A percentile compares a stretch with the other conserved stretches of the same genome.
phyloP scores from a whole-genome alignment of 202 grass and related monocot genomes.

The Carex arenaria region DNA sequence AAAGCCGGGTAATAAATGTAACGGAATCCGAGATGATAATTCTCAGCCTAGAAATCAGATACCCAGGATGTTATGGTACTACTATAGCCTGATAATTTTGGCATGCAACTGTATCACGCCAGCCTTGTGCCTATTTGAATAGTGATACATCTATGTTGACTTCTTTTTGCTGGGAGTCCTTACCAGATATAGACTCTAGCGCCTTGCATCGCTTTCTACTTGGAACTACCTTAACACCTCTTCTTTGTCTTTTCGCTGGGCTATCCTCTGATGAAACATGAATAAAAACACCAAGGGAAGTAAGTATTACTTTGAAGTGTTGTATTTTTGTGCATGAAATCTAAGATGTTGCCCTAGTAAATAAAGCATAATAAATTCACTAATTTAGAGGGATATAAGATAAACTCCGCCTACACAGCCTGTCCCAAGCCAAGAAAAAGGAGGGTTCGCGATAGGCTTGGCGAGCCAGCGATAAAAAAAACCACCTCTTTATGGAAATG shows the following conservation, averaged over 20 bases:
- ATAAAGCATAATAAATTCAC: not conserved
- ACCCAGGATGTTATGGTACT: not conserved
- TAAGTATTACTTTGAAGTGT: not conserved
- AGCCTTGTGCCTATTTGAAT: not conserved
- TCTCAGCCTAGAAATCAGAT: not conserved
- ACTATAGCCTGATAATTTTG: not conserved
- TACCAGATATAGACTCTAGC: conserved; percentile 44
- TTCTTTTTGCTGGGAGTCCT: not conserved
- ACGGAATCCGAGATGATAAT: not conserved
- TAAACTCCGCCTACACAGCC: not conserved
- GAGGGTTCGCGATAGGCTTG: too few relatives aligned
- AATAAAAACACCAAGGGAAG: not conserved
- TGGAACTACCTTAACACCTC: conserved; percentile 33
- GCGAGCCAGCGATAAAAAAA: too few relatives aligned
- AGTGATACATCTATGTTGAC: not conserved
- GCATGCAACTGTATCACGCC: not conserved
- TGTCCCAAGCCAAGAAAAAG: too few relatives aligned
- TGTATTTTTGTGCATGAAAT: not conserved
- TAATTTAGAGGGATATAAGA: not conserved
- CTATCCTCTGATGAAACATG: conserved; percentile 38
- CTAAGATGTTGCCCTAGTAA: not conserved
- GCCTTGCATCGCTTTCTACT: conserved; percentile 50
- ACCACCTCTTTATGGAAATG: too few relatives aligned
- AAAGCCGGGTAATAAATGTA: not conserved
- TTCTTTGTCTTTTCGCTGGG: conserved; percentile 54